Base-by-base conservation (phyloP, 495 filamentous ascomycete genomes). In the Penicillium turbatum region DNA sequence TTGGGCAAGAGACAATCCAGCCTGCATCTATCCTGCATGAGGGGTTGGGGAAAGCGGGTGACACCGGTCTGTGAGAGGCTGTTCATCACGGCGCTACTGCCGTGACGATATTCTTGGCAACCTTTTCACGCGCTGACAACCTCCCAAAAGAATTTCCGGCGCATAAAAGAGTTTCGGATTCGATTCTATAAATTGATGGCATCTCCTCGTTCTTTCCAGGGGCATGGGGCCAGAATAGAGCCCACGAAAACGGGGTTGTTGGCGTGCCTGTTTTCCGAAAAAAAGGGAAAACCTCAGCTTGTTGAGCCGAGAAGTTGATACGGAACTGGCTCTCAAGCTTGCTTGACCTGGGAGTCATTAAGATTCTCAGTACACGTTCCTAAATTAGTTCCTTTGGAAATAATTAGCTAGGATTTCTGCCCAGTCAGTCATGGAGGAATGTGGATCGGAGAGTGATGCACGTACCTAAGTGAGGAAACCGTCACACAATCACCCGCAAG, bases 91-190 rank as follows among this genome's bases (percentile, higher is more conserved):
- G 44, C 52, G 52, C 52, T 54, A 54, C 52, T 54, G 52, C 52
- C 15, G 52, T 54, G 52, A 54, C 17, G 52, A 54, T 48, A 48
- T 17, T 26, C 43, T 54, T 48, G 52, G 52, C 52, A 54, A 36
- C 27, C 48, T 26, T 37, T 39, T 12, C 2, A 54, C 52, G 16
- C n/a, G 24, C 15, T 29, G 35, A 24, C 2, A 24, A 24, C 21
- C 2, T 24, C 21, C 21, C 2, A 24, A 24, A 24, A 24, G 21
- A 24, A 24, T 24, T 24, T 4, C 27, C 3, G 36, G 52, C 52
- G 52, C 52, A 24, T 54, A 54, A 6, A 46, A 9, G 21, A 30
- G 52, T 54, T 54, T 54, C 52, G 46, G 27, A 13, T 54, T 15
- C 27, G 40, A 24, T 12, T 40, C 30, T 48, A 54, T 54, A 54